Base-by-base conservation (phyloP, 1,139 yeast species). In the Debaryomycetaceae sp. region DNA sequence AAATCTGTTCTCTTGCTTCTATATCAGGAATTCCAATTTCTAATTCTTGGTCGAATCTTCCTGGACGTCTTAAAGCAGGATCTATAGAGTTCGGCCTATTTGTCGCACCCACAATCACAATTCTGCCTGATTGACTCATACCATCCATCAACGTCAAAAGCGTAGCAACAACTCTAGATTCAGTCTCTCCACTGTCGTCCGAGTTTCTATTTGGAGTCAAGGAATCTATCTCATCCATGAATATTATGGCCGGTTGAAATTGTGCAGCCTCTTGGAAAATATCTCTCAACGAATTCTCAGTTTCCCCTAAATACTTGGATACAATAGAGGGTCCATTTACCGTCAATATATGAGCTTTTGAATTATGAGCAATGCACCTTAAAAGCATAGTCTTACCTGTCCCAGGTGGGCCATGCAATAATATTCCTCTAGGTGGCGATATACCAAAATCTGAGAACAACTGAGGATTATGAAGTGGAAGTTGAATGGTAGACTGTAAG, bases 371-470 rank as follows among this genome's bases (percentile, higher is more conserved):
- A 9, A 92, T 82, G 29, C 96, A 86, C 41, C 87, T 73, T 34
- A 94, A 67, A 13, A 92, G 71, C 88, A 91, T 80, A 1, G 98
- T 87, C 59, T 92, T 92, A 40, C 99, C 99, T 0, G 98, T 91
- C 1, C 99, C 99, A 2, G 98, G 95, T 2, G 98, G 96, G 0
- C 99, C 99, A 63, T 91, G 95, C 5, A 92, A 66, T 28, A 92
- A 65, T 13, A 94, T 74, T 4, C 98, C 98, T 41, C 96, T 72
- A 2, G 98, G 97, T 8, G 96, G 94, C 7, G 83, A 73, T 34
- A 91, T 85, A n/a, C 92, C 91, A 66, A 91, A 94, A 41, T 87
- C 81, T 6, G 83, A 72, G 52, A 89, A 92, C 30, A 88, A 64
- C 4, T 77, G 73, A 0, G 97, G 96, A 41, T 80, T 80, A 46